Evolutionary conservation across 1,284 basidiomycete species (phyloP), one percentile per base, ranked within the genome.

Genomic region (Ganoderma meredithae): DNA sequence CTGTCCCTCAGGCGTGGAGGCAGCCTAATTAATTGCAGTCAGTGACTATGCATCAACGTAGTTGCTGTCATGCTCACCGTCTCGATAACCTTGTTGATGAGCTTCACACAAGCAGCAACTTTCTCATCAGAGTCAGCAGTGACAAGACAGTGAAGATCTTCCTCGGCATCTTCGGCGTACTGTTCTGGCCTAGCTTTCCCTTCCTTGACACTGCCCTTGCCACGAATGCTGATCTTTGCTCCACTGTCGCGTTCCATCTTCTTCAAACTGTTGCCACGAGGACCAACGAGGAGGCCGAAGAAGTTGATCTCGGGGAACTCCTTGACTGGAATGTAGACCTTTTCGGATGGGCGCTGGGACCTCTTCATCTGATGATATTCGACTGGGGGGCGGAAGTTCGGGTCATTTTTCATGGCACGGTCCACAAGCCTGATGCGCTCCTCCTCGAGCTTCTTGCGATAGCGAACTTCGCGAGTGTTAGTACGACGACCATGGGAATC

Each of bases 231-330:
- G 77, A 99, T 99, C 83, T 99, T 99, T 22, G 98, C 98, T 33
- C 98, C 98, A 76, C 93, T 95, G 76, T 99, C 95, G 66, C 95
- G 86, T 82, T 99, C 98, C 98, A 99, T 99, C 81, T 95, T 97
- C 87, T 99, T 99, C 84, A 99, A 83, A 82, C 96, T 97, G 80
- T 99, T 99, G 60, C 98, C 98, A 76, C 98, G 93, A 76, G 98
- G 98, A 52, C 98, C 98, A 71, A 99, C 97, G 69, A 99, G 89
- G 69, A 99, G 85, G 76, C 98, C 98, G 76, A 99, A 99, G 82
- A 99, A 99, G 81, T 99, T 99, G 86, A 99, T 99, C 82, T 99
- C 97, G 5, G 98, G 98, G 77, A 99, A 99, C 82, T 99, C 98
- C 80, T 99, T 98, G 77, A 99, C 96, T 36, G 98, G 98, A 71